Percentiles rank a stretch among this genome's conserved stretches.
Conservation (phyloP, 1,284 basidiomycete species). For the Sanghuangporus weigelae region DNA sequence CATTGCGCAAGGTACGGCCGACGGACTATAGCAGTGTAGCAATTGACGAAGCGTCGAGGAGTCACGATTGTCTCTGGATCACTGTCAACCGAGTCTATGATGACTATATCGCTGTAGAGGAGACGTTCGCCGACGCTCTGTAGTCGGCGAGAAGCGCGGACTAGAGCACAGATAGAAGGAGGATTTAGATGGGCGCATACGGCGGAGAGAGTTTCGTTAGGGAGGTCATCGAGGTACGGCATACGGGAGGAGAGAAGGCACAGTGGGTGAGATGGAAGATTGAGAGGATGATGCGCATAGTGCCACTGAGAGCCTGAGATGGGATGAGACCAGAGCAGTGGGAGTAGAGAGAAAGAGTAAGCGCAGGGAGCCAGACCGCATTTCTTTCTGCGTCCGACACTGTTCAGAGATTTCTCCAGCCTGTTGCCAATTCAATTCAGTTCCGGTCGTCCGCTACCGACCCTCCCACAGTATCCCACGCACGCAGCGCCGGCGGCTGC, state of each 20-base stretch:
- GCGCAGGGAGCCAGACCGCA: neutral
- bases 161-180: constrained; percentile 34
- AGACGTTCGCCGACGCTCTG: constrained; percentile 51
- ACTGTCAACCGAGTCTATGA: constrained; percentile 33
- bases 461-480: neutral
- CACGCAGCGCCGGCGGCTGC: neutral
- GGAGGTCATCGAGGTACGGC: constrained; percentile 28
- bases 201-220: constrained; percentile 52
- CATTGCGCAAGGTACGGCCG: constrained; percentile 41
- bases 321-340: neutral
- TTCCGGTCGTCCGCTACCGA: neutral
- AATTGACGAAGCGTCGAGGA: constrained; percentile 42
- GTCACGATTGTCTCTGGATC: constrained; percentile 33
- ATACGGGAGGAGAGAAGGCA: constrained; percentile 13
- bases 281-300: neutral
- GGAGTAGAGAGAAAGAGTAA: neutral
- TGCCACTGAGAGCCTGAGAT: neutral
- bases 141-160: constrained; percentile 45
- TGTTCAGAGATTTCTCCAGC: constrained; percentile 17
- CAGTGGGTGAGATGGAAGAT: neutral
- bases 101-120: constrained; percentile 47
- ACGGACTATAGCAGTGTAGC: constrained; percentile 46
- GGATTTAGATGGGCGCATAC: constrained; percentile 44
- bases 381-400: constrained; percentile 2
- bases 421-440: constrained; percentile 3